Evolutionary conservation across 2,329 filamentous ascomycete genomes (phyloP), one percentile per base, ranked within the genome.

Genomic region (Coleophoma eucalyptorum): DNA sequence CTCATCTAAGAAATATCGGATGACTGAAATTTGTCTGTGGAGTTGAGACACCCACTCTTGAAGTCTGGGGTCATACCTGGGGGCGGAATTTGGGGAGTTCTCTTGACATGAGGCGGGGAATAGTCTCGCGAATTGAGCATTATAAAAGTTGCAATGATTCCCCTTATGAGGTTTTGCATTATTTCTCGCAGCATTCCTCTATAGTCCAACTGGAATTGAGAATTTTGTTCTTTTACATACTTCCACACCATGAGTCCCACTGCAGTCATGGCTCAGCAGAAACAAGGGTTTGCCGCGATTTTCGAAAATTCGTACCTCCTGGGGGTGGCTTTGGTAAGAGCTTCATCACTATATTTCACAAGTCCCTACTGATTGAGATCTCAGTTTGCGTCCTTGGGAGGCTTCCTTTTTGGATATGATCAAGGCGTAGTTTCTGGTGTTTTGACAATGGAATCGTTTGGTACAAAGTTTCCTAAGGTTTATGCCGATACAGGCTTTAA

Each of bases 351-450:
- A 13, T 46, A 34, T 18, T 32, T 15, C 7, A 34, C n/a, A 38
- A n/a, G 12, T 33, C 8, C 44, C 42, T 31, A 44, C 40, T 43
- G n/a, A 35, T 43, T 16, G 34, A 20, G 7, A 46, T 34, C 13
- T 50, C 37, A 72, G 68, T 72, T 73, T 51, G 67, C 69, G 5
- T 71, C 69, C 1, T 59, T 73, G 0, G 70, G 70, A n/a, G 70
- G 70, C 2, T 58, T 73, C 21, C 62, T 74, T 4, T 73, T 77
- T 46, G 75, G 75, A 20, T 77, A 76, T 60, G 75, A 78, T 51
- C 74, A 73, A 19, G 72, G 72, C 43, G 71, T 77, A 18, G 69
- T 75, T 49, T 75, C 72, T 2, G 73, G 73, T 35, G 69, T 77
- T 35, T 66, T 77, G 43, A 73, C 70, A 4, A 73, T 73, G 65